A percentile compares a stretch with the other conserved stretches of the same genome.
Conservation (phyloP, 2,329 filamentous ascomycete genomes). For the Hymenotorrendiella dingleyae region DNA sequence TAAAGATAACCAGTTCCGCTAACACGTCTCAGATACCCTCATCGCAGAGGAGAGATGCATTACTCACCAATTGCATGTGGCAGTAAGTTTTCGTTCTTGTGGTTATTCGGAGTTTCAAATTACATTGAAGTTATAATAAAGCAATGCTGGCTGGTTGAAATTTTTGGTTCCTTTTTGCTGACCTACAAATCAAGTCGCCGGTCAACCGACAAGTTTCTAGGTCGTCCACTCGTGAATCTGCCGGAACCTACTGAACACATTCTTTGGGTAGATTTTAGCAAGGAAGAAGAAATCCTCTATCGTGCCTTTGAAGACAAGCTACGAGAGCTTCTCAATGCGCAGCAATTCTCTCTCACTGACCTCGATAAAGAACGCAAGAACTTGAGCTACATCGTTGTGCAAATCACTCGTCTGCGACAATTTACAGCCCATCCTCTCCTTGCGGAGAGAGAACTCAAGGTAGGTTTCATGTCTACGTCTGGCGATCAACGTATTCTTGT, state of each 20-base stretch:
- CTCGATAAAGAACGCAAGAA: background rate
- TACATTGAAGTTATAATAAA: too few relatives aligned
- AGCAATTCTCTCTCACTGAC: too few relatives aligned
- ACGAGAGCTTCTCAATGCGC: background rate
- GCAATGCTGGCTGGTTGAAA: too few relatives aligned
- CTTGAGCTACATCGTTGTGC: background rate
- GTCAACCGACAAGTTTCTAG: too few relatives aligned
- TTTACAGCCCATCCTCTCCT: constrained; percentile 8
- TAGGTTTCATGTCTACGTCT: background rate
- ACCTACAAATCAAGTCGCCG: too few relatives aligned
- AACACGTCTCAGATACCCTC: background rate
- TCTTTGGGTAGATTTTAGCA: background rate
- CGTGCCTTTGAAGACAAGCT: background rate
- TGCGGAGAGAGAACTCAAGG: constrained; percentile 5
- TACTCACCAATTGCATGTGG: too few relatives aligned
- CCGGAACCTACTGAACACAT: background rate
- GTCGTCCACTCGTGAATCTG: background rate
- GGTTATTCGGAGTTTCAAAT: too few relatives aligned
- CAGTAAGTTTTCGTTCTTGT: too few relatives aligned
- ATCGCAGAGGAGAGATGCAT: too few relatives aligned
- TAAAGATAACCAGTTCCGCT: too few relatives aligned
- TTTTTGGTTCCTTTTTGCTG: too few relatives aligned
- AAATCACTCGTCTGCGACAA: background rate
- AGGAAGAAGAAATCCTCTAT: constrained; percentile 1
- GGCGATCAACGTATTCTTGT: too few relatives aligned